Conservation (phyloP, 2,329 filamentous ascomycete genomes). For the Paradendryphiella salina region DNA sequence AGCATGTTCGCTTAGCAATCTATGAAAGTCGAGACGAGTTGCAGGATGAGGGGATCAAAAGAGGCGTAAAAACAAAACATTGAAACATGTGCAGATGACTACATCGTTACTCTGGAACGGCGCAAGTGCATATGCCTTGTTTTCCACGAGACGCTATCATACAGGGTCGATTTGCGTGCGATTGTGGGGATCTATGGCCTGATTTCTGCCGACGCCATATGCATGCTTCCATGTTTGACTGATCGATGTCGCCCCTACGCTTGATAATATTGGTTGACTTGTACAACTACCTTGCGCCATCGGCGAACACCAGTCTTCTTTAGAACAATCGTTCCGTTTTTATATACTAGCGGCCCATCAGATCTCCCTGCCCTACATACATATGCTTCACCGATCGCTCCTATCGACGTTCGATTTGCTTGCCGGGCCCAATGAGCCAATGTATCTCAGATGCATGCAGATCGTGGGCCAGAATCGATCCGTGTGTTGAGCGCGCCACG, state of each 20-base stretch:
- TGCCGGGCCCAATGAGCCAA: not conserved
- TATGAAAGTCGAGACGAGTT: not conserved
- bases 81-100: not conserved
- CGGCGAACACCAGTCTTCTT: not conserved
- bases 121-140: not conserved
- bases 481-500: not conserved
- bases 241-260: not conserved
- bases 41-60: not conserved
- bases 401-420: not conserved
- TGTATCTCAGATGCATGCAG: not conserved
- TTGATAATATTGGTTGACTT: not conserved
- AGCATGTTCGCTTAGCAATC: too few relatives aligned
- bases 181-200: conserved; percentile 4
- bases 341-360: conserved; percentile 2
- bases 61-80: not conserved
- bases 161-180: not conserved
- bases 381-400: not conserved
- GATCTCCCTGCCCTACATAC: conserved; percentile 1
- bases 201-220: not conserved
- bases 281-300: not conserved
- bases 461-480: not conserved
- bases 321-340: not conserved
- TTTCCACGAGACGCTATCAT: not conserved
- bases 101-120: not conserved
- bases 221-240: not conserved